A percentile compares a stretch with the other conserved stretches of the same genome.
Conservation (phyloP, 345 rosid species). For the Noccaea caerulescens region DNA sequence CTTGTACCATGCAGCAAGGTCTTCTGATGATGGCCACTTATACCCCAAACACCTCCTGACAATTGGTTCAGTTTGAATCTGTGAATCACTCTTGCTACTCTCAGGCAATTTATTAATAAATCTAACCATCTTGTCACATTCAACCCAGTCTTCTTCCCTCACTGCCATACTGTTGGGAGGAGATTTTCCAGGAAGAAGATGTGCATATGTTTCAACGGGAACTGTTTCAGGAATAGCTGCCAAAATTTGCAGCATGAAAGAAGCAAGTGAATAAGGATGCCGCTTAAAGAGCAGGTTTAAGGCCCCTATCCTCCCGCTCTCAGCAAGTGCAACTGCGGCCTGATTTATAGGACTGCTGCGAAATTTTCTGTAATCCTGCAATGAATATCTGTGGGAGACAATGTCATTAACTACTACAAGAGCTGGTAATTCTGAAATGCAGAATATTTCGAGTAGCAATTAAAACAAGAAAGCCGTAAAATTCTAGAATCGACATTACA, state of each 20-base stretch:
- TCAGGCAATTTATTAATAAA: constrained; percentile 64
- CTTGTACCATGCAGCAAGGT: constrained; percentile 80
- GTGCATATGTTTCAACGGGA: constrained; percentile 82
- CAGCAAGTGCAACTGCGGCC: constrained; percentile 79
- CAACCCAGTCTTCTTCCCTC: constrained; percentile 99
- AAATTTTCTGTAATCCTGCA: constrained; percentile 85
- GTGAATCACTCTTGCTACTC: constrained; percentile 51
- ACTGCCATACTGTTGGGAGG: constrained; percentile 66
- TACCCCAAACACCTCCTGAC: constrained; percentile 59
- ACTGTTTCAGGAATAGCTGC: constrained; percentile 91
- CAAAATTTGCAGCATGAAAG: constrained; percentile 67
- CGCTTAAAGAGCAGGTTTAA: constrained; percentile 91
- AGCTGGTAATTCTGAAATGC: constrained; percentile 7
- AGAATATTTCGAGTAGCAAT: constrained; percentile 12
- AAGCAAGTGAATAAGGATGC: constrained; percentile 81
- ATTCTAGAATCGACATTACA: constrained; percentile 22
- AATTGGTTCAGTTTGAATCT: constrained; percentile 77
- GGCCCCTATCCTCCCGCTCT: constrained; percentile 95
- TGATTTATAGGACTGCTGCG: constrained; percentile 67
- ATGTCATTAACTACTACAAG: constrained; percentile 51
- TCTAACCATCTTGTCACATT: constrained; percentile 73
- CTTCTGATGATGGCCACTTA: constrained; percentile 75
- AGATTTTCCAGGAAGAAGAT: constrained; percentile 88
- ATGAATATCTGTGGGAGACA: constrained; percentile 73
- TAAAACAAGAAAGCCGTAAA: background rate